Evolutionary conservation across 2,329 filamentous ascomycete genomes (phyloP), one percentile per base, ranked within the genome.

Genomic region (Talaromyces sp.): DNA sequence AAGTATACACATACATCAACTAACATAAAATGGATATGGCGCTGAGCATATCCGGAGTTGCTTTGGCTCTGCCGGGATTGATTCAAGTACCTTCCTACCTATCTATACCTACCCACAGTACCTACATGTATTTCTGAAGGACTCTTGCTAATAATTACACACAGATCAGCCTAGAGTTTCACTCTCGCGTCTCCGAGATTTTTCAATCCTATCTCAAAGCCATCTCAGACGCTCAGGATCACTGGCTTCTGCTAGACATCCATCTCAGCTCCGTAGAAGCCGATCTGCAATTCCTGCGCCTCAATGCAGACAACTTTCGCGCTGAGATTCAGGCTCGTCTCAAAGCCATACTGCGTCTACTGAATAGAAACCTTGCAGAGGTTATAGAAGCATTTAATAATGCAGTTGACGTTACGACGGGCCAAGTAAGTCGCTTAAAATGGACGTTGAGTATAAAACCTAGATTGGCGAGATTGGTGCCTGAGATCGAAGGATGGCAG

Each of bases 201-300:
- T 58, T 58, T 2, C n/a, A 41, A 8, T 41, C 33, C 24, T 58
- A 58, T 41, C 35, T 39, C 19, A 37, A 58, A 24, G 33, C 54
- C 7, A 27, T 41, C 37, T 24, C 54, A 11, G 54, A 58, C 11
- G 54, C 54, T 1, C 54, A 58, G 24, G 54, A 58, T 3, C 54
- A 58, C 11, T 58, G 54, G 54, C 54, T 58, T 5, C 54, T 58
- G 8, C 35, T 58, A 24, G 54, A 58, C 11, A 58, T 58, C 35
- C 54, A 58, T 9, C 19, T 58, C 6, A 58, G 54, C 54, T 35
- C 35, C 2, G 22, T 58, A 16, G 54, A 58, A 41, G 54, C 54
- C 3, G 54, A 58, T 58, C 54, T 58, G 2, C 37, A 16, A 41
- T 58, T 58, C n/a, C 10, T 58, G n/a, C 31, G 8, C 4, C 35